These are phyloP conservation scores for Jatropha multifida DNA, from an alignment of 441 rosid genomes.

Conservation along the genomic window DNA sequence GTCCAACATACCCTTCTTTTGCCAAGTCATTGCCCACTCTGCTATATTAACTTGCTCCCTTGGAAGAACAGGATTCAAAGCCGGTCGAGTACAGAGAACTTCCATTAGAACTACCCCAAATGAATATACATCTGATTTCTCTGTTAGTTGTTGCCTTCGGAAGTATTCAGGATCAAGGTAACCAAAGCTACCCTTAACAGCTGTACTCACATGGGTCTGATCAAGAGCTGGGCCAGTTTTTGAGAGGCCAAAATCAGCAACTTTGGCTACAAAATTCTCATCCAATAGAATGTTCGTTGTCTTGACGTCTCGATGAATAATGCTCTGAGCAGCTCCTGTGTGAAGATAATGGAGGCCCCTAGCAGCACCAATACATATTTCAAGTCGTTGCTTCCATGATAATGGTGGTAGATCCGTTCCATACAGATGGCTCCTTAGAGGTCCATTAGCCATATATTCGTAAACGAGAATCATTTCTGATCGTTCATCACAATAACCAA, in stretches of 20 bases:
- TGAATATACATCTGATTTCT: slow-evolving; percentile 95
- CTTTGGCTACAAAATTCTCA: slow-evolving; percentile 91
- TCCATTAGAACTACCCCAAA: slow-evolving; percentile 98
- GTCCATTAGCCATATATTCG: slow-evolving; percentile 98
- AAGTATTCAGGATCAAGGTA: slow-evolving; percentile 97
- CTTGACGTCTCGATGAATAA: slow-evolving; percentile 96
- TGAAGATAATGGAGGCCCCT: slow-evolving; percentile 95
- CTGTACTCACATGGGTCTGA: slow-evolving; percentile 98
- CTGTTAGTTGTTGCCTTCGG: slow-evolving; percentile 92
- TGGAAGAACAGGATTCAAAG: slow-evolving; percentile 91
- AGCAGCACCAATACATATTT: slow-evolving; percentile 96
- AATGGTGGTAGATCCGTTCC: slow-evolving; percentile 82
- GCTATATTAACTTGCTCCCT: slow-evolving; percentile 97
- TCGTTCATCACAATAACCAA: slow-evolving; percentile 93
- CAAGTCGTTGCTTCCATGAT: slow-evolving; percentile 92
- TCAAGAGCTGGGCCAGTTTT: slow-evolving; percentile 91
- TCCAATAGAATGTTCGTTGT: slow-evolving; percentile 94
- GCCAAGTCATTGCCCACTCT: slow-evolving; percentile 99
- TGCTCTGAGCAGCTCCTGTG: slow-evolving; percentile 92
- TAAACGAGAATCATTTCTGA: slow-evolving; percentile 95
- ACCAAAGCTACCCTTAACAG: slow-evolving; percentile 98
- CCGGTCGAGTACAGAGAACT: slow-evolving; percentile 92
- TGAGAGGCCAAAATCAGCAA: slow-evolving; percentile 97
- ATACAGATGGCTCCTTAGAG: slow-evolving; percentile 89
- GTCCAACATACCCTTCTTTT: slow-evolving; percentile 88